A percentile compares a stretch with the other conserved stretches of the same genome.
phyloP scores from a whole-genome alignment of 2,329 filamentous ascomycete genomes.

The Aureobasidium sp. region DNA sequence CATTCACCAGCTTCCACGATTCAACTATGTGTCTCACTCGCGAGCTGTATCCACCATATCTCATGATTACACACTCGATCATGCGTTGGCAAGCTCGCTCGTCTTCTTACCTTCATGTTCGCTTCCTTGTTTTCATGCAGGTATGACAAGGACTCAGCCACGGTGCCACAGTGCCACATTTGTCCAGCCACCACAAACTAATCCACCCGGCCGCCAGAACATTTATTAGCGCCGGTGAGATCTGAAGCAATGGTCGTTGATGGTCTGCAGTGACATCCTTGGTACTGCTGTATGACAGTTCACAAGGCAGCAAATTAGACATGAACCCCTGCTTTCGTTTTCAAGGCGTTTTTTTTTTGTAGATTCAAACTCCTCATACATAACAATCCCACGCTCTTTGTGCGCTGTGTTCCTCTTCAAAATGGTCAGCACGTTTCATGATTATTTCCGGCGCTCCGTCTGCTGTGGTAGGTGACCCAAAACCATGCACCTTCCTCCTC shows the following conservation, averaged over 20 bases:
- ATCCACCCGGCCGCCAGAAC: neutral
- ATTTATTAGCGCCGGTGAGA: neutral
- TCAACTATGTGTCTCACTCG: conserved; percentile 2
- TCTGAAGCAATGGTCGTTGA: conserved; percentile 1
- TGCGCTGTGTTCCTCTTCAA: too few relatives aligned
- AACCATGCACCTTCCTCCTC: neutral
- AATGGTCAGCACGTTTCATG: neutral
- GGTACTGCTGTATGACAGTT: conserved; percentile 9
- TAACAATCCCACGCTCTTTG: too few relatives aligned
- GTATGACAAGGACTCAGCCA: neutral
- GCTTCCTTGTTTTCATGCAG: conserved; percentile 11
- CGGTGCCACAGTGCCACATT: conserved; percentile 1
- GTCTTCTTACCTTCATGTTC: neutral
- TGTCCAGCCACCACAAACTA: neutral
- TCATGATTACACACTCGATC: neutral
- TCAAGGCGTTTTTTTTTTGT: too few relatives aligned
- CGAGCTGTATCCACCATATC: conserved; percentile 1
- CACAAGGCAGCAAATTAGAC: conserved; percentile 7
- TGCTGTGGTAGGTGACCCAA: neutral
- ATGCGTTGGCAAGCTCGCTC: neutral
- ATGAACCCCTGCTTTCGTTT: conserved; percentile 1
- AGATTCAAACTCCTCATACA: too few relatives aligned
- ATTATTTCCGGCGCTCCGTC: neutral
- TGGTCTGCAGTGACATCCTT: neutral
- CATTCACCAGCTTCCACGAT: neutral